Percentiles rank a stretch among this genome's conserved stretches.
Conservation (phyloP, 495 filamentous ascomycete species). For the Penicillium cosmopolitanum region DNA sequence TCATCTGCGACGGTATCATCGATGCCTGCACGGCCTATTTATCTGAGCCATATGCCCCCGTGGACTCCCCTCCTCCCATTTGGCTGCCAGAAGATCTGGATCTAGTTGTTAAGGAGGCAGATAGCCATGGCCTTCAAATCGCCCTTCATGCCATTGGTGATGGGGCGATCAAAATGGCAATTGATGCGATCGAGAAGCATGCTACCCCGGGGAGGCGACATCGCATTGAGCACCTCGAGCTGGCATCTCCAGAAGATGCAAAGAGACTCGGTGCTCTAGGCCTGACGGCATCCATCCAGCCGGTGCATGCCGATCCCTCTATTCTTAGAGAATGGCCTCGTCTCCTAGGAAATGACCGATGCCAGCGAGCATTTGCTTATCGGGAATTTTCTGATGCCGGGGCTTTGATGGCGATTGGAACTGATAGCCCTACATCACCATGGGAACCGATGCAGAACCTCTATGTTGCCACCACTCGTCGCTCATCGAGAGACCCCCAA, state of each 20-base stretch:
- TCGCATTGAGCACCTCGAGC: slow-evolving; percentile 65
- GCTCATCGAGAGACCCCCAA: slow-evolving; percentile 55
- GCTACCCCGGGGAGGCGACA: slow-evolving; percentile 45
- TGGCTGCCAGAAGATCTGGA: slow-evolving; percentile 9
- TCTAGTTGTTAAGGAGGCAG: slow-evolving; percentile 13
- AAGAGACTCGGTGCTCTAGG: slow-evolving; percentile 54
- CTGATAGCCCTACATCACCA: slow-evolving; percentile 65
- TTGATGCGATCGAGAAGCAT: slow-evolving; percentile 53
- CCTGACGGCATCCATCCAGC: slow-evolving; percentile 67
- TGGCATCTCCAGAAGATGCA: slow-evolving; percentile 55
- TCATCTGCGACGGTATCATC: slow-evolving; percentile 63
- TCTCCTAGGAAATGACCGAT: slow-evolving; percentile 35
- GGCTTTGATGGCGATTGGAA: slow-evolving; percentile 59
- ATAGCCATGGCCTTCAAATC: slow-evolving; percentile 55
- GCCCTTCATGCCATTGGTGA: slow-evolving; percentile 69
- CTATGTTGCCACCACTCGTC: slow-evolving; percentile 63
- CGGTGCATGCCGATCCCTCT: slow-evolving; percentile 65
- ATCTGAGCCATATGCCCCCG: slow-evolving; percentile 52
- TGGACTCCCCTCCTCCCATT: slow-evolving; percentile 11
- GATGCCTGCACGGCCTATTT: slow-evolving; percentile 62
- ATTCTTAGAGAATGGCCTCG: slow-evolving; percentile 6
- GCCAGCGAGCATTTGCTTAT: slow-evolving; percentile 62
- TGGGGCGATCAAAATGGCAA: slow-evolving; percentile 54
- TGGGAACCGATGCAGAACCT: slow-evolving; percentile 57
- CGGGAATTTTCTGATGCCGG: slow-evolving; percentile 59